Percentiles rank a stretch among this genome's conserved stretches.
Evolutionary conservation across 768 basidiomycete genomes (phyloP).

Genomic region (Dioszegia crocea): DNA sequence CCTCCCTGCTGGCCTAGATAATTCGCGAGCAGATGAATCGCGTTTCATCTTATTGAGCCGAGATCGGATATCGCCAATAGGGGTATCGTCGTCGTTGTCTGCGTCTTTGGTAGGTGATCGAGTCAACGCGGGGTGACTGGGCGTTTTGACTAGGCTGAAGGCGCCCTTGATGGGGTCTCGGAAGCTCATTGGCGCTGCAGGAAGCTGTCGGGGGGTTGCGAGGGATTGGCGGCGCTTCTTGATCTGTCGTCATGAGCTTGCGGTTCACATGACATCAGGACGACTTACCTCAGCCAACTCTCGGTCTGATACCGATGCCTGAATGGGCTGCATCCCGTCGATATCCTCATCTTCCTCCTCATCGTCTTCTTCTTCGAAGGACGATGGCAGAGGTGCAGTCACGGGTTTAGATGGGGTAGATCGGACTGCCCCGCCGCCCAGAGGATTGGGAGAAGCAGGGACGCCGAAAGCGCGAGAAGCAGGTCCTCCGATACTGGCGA

Average conservation of each 20-base stretch:
- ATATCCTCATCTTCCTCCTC: neutral
- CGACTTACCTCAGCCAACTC: conserved; percentile 12
- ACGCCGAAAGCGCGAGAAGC: conserved; percentile 18
- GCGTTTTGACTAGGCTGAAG: conserved; percentile 14
- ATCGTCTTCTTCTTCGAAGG: conserved; percentile 8
- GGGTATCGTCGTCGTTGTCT: neutral
- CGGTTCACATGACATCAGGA: neutral
- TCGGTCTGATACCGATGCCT: conserved; percentile 1
- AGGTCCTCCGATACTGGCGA: conserved; percentile 32
- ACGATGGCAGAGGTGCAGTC: conserved; percentile 7
- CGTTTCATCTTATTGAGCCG: conserved; percentile 29
- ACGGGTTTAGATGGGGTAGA: conserved; percentile 2
- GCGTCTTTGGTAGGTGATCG: conserved; percentile 11
- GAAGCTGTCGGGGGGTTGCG: conserved; percentile 42
- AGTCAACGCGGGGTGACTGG: conserved; percentile 23
- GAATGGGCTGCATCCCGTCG: neutral
- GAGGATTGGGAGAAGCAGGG: conserved; percentile 19
- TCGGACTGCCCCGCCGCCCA: conserved; percentile 1
- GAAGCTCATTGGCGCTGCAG: conserved; percentile 35
- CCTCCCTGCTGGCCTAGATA: neutral
- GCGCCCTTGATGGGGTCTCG: conserved; percentile 24
- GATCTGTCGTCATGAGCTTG: conserved; percentile 16
- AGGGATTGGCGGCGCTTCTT: conserved; percentile 30
- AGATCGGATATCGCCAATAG: conserved; percentile 23
- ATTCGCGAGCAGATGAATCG: conserved; percentile 18